These are phyloP conservation scores for Amaranthus tricolor DNA, from an alignment of 179 eudicot species.

Conservation along the genomic window DNA sequence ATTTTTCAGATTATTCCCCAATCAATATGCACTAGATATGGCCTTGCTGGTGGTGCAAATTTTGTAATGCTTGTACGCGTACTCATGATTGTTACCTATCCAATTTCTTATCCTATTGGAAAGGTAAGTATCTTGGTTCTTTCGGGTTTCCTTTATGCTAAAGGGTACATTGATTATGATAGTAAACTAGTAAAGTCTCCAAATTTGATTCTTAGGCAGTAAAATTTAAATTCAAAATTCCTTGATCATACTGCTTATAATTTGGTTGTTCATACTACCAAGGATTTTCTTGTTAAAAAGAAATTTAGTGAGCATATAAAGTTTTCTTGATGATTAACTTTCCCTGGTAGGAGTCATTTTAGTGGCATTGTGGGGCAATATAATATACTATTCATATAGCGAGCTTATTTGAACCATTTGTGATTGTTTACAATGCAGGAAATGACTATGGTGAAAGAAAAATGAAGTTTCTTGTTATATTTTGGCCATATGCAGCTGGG, in stretches of 20 bases:
- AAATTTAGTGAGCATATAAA: neutral
- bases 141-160: neutral
- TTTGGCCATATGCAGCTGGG: too few species aligned
- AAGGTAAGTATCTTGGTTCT: constrained; percentile 46
- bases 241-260: neutral
- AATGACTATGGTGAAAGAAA: too few species aligned
- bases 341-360: too few species aligned
- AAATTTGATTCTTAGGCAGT: neutral
- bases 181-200: neutral
- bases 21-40: constrained; percentile 84
- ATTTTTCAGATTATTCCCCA: constrained; percentile 76
- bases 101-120: constrained; percentile 83
- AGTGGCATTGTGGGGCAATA: too few species aligned
- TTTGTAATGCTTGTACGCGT: constrained; percentile 82
- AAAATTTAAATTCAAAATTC: neutral
- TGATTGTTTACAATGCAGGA: too few species aligned
- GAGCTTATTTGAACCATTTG: too few species aligned
- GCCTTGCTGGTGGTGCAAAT: constrained; percentile 91
- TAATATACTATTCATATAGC: too few species aligned
- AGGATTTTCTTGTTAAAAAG: neutral
- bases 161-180: neutral
- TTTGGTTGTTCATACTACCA: neutral
- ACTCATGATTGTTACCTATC: constrained; percentile 78
- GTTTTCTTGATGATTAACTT: neutral
- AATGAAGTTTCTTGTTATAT: too few species aligned